Evolutionary conservation across 495 filamentous ascomycete genomes (phyloP), one percentile per base, ranked within the genome.

Genomic region (Clavariopsis aquatica): DNA sequence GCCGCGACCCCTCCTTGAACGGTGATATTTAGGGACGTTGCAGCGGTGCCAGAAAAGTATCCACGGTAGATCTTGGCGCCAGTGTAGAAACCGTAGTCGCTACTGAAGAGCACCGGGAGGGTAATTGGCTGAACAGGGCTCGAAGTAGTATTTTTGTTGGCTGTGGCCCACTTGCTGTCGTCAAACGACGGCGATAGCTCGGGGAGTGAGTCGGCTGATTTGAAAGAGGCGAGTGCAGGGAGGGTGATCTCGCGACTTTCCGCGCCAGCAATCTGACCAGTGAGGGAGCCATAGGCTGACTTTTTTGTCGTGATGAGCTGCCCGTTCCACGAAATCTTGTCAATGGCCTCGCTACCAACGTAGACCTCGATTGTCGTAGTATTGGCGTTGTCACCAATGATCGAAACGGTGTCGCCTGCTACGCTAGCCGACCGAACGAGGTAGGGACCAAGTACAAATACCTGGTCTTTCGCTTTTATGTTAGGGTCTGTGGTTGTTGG

Each of bases 401-500:
- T 45, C 4, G 10, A 15, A 10, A 68, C 45, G 1, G 26, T 62
- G 15, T 23, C 41, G 22, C 54, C 52, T 5, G 38, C 27, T 13
- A 47, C 38, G 20, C 8, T 23, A 23, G 54, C 64, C 6, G 23
- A 47, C 5, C 68, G 63, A 24, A 67, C 64, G 20, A 62, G 64
- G 22, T 57, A 58, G 23, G 57, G 54, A 17, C 63, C 64, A 5
- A 66, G 9, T 23, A 67, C 68, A 45, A 67, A 67, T 6, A 63
- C 45, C 28, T 70, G 57, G 22, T 66, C 15, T 5, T 54, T 12
- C 15, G 66, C 20, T 24, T 22, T 1, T 0, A 80, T 79, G 19
- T 75, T 67, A n/a, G 83, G 84, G 64, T 82, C 73, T 49, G 74
- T 74, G 1, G 77, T 82, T 34, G 82, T 74, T 7, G 82, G 73